Base-by-base conservation (phyloP, 2,329 filamentous ascomycete genomes). In the Aspergillus hiratsukae region DNA sequence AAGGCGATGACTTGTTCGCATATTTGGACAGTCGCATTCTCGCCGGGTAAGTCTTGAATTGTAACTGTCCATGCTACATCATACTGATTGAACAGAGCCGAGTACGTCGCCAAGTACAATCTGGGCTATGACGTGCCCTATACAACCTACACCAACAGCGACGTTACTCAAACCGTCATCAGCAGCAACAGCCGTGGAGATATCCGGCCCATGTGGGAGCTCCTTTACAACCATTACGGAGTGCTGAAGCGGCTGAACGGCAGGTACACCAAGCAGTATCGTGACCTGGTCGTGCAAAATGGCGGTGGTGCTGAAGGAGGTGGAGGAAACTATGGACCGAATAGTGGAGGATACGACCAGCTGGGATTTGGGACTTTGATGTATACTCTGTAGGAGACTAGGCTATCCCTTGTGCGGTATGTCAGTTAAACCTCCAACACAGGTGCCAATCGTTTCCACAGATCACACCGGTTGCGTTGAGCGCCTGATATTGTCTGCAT, bases 91-190 rank as follows among this genome's bases (percentile, higher is more conserved):
- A 19, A 1, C 29, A 61, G 61, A 1, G 56, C 56, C 7, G 55
- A 60, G 37, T 58, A 62, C 43, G 61, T 58, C 4, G 66, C 69
- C 3, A 77, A 76, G 56, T 79, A 79, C 65, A 80, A 79, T 57
- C 60, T 72, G 5, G 73, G 72, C 27, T 49, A 77, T 7, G 67
- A 75, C 10, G 77, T 80, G 8, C 77, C 76, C 2, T 80, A 75
- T 59, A 73, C 69, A 0, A 62, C 64, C 0, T 79, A 77, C 59
- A 67, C 64, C 10, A 77, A 72, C 58, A 70, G 69, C 49, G 65
- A 74, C n/a, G 75, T 70, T 1, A 70, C 65, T 3, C 69, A 73
- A 29, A 63, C 68, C 0, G 70, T 69, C 10, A 74, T 78, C 52
- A 68, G 69, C 17, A 61, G 60, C 3, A 58, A 10, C 25, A 57